phyloP scores from a whole-genome alignment of 2,329 filamentous ascomycete genomes.

The Pezicula carpinea region DNA sequence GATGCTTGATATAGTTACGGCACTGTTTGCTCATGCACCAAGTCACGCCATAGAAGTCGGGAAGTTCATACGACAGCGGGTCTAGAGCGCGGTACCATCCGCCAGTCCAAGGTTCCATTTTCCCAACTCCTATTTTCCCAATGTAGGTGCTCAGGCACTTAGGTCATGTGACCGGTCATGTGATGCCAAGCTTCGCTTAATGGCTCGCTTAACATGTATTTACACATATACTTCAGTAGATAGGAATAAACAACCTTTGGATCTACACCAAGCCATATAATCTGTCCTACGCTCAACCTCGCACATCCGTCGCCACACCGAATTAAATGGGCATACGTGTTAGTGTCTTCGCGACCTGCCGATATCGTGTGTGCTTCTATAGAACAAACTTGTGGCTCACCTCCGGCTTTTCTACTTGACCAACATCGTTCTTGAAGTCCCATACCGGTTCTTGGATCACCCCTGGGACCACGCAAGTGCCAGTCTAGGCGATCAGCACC shows the following conservation, averaged over 20 bases:
- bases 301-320: background rate
- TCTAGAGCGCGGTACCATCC: background rate
- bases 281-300: background rate
- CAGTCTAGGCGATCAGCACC: background rate
- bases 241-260: too few relatives aligned
- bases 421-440: background rate
- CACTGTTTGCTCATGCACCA: background rate
- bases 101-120: background rate
- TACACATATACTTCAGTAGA: too few relatives aligned
- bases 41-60: background rate
- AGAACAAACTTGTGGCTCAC: background rate
- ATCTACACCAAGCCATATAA: background rate
- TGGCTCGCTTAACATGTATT: too few relatives aligned
- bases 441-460: background rate
- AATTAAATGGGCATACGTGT: background rate
- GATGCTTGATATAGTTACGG: background rate
- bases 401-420: background rate
- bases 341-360: background rate
- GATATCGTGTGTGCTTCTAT: background rate
- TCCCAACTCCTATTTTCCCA: too few relatives aligned
- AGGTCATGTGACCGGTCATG: too few relatives aligned
- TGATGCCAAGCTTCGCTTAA: too few relatives aligned
- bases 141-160: too few relatives aligned
- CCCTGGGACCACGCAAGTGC: background rate
- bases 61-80: background rate